A percentile compares a stretch with the other conserved stretches of the same genome.
These are phyloP conservation scores for Polygonum aviculare DNA, from an alignment of 148 eudicot species.

Conservation along the genomic window DNA sequence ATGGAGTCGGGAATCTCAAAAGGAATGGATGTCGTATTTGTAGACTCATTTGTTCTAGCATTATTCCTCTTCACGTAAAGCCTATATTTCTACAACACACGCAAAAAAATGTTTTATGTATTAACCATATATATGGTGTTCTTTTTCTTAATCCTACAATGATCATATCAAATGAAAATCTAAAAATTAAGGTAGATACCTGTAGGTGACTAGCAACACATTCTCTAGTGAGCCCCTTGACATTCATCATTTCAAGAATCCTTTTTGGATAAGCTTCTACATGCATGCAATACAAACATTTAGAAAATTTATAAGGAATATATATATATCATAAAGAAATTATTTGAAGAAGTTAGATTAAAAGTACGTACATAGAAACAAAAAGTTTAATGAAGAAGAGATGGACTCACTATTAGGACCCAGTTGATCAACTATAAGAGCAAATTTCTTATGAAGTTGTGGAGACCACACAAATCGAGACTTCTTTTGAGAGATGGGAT, in stretches of 20 bases:
- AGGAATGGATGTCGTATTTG: constrained; percentile 10
- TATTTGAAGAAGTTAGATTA: background rate
- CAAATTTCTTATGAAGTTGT: background rate
- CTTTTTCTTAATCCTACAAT: background rate
- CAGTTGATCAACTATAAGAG: background rate
- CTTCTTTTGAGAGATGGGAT: background rate
- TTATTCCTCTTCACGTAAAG: constrained; percentile 53
- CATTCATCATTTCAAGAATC: constrained; percentile 81
- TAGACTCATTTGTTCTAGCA: constrained; percentile 14
- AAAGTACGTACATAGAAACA: background rate
- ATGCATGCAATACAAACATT: background rate
- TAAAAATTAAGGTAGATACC: constrained; percentile 17
- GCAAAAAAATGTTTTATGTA: background rate
- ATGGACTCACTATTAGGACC: background rate
- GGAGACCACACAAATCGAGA: background rate
- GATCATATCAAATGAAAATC: background rate
- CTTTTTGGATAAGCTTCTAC: constrained; percentile 89
- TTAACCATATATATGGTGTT: background rate
- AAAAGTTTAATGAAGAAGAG: background rate
- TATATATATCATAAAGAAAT: background rate
- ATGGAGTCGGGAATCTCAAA: constrained; percentile 11
- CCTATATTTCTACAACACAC: constrained; percentile 66
- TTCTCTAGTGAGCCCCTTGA: constrained; percentile 79
- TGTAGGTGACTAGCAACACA: constrained; percentile 96
- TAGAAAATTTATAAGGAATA: no score